phyloP scores from a whole-genome alignment of 148 eudicot genomes.

The Polygonum aviculare region DNA sequence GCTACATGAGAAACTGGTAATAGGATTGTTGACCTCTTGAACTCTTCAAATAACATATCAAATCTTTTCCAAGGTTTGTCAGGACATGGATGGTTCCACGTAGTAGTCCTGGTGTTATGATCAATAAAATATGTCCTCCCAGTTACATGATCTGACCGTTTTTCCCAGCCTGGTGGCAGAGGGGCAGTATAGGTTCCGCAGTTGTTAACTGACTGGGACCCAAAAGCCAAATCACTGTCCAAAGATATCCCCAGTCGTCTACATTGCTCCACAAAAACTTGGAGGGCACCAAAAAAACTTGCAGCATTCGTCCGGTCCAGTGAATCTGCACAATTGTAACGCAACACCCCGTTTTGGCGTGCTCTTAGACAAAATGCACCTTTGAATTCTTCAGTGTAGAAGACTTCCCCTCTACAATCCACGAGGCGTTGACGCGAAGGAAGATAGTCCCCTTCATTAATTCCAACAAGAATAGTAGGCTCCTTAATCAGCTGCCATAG shows the following conservation, averaged over 20 bases:
- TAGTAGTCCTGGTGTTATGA: slow-evolving; percentile 95
- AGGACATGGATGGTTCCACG: slow-evolving; percentile 99
- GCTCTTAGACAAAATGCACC: slow-evolving; percentile 90
- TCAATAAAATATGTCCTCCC: slow-evolving; percentile 91
- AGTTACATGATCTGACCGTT: slow-evolving; percentile 90
- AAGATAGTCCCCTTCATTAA: slow-evolving; percentile 88
- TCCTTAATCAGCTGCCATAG: slow-evolving; percentile 86
- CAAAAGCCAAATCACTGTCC: slow-evolving; percentile 80
- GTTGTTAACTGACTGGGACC: slow-evolving; percentile 51
- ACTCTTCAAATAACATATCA: slow-evolving; percentile 96
- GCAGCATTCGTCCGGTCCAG: slow-evolving; percentile 99
- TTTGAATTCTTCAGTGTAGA: slow-evolving; percentile 49
- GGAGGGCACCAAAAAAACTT: slow-evolving; percentile 87
- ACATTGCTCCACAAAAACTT: slow-evolving; percentile 94
- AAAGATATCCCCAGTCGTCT: slow-evolving; percentile 91
- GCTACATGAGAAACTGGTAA: slow-evolving; percentile 80
- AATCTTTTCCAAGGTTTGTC: slow-evolving; percentile 99
- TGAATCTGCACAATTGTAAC: slow-evolving; percentile 95
- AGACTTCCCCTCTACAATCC: slow-evolving; percentile 83
- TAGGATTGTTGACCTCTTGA: slow-evolving; percentile 83
- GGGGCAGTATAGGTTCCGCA: slow-evolving; percentile 83
- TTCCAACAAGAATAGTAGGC: slow-evolving; percentile 78
- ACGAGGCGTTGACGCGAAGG: slow-evolving; percentile 73
- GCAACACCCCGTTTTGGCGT: slow-evolving; percentile 91
- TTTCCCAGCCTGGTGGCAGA: slow-evolving; percentile 99